Base-by-base conservation (phyloP, 139 green algal genomes). In the Picochlorum sp. region DNA sequence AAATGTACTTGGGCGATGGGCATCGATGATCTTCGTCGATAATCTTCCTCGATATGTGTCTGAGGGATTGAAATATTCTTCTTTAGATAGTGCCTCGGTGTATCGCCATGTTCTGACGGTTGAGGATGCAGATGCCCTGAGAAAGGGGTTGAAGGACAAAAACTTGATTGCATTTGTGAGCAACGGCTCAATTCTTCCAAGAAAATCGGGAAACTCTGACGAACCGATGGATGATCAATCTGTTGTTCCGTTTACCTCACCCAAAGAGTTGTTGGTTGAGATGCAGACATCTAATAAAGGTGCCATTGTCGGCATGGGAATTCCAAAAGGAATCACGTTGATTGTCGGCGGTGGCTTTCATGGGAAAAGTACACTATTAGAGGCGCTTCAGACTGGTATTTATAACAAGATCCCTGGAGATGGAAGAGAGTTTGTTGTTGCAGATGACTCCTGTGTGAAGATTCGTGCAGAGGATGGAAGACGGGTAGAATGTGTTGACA, bases 371-470 rank as follows among this genome's bases (percentile, higher is more conserved):
- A 90, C 84, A 20, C 70, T 90, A 65, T 69, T 90, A 18, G 52
- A 83, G 14, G 84, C 84, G 1, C 44, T 90, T 3, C 71, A 91
- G 51, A 49, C 37, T 7, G 84, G 84, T 3, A 72, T 91, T 16
- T 91, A 91, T 66, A 76, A 90, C 67, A 81, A 84, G 59, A 50
- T 89, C 13, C 77, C 84, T 4, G 84, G 81, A 1, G 84, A 90
- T 44, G 84, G 84, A 6, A 62, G 84, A 8, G 84, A 91, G 71
- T 71, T 84, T 34, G 68, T 91, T 10, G 84, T 71, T 9, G 73
- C 77, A 13, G 60, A 78, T 41, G 28, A 62, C 0, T 55, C 23
- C 13, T 74, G 77, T 0, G 78, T 87, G 1, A 91, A 90, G 49
- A 71, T 90, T 3, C 67, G 81, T 2, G 83, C 84, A 21, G 84